Evolutionary conservation across 306 rosid genomes (phyloP), one percentile per base, ranked within the genome.

Genomic region (Hylodesmum podocarpum): DNA sequence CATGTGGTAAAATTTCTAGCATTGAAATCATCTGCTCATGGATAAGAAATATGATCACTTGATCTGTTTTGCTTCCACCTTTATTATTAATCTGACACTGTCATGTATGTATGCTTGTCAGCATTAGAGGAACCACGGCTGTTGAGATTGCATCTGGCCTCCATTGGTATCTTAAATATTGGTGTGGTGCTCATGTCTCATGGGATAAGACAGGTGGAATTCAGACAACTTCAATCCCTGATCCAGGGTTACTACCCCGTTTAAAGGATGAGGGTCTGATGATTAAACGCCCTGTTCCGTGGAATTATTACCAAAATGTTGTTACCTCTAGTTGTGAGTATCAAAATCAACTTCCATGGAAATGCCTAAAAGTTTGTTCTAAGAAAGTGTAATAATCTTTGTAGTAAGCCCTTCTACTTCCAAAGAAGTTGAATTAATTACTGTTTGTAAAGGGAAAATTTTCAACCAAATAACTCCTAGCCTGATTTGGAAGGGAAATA

Each of bases 261-360:
- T 58, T 94, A 29, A 84, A 88, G 79, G 86, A 83, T 47, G 77
- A 80, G 49, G 93, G 92, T 13, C 81, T 89, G 66, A 81, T 74
- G 75, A 78, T 95, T 73, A 90, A 86, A 83, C 93, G 91, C 29
- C 95, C 97, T 0, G 93, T 92, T 84, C 95, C 93, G 16, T 88
- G 92, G 98, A 92, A 92, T 80, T 95, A 92, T 78, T 95, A 95
- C 86, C 98, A 95, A 84, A 95, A 95, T 81, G 98, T 92, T 68
- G 97, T 95, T 79, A 90, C 98, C 76, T 92, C 97, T 28, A 95
- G 98, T 79, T 95, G 98, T 92, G 84, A 87, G 97, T 87, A 68
- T 18, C 66, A 34, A 77, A 78, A 47, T 78, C 72, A 41, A 34
- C 27, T 27, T 46, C 65, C 44, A 22, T 31, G 4, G 18, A 75